A percentile compares a stretch with the other conserved stretches of the same genome.
These are phyloP conservation scores for Scutellaria baicalensis DNA, from an alignment of 257 asterid species.

Conservation along the genomic window DNA sequence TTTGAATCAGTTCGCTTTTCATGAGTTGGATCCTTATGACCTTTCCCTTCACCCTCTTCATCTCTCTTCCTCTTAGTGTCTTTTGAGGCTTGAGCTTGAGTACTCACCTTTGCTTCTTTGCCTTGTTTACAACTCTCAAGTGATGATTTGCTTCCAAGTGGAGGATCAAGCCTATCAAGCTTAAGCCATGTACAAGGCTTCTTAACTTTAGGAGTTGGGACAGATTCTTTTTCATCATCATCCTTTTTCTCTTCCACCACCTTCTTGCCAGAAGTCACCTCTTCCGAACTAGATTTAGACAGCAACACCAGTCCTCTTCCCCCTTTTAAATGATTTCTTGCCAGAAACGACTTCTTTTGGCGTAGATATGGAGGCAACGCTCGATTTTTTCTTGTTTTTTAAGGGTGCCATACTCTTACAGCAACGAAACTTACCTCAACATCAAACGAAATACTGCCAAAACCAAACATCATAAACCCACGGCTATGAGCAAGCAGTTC, in stretches of 20 bases:
- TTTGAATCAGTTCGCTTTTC: slow-evolving; percentile 4
- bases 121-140: slow-evolving; percentile 24
- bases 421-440: background rate
- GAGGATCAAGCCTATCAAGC: slow-evolving; percentile 35
- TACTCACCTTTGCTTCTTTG: slow-evolving; percentile 24
- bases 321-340: slow-evolving; percentile 20
- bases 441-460: slow-evolving; percentile 14
- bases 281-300: slow-evolving; percentile 21
- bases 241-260: slow-evolving; percentile 9
- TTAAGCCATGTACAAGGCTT: slow-evolving; percentile 49
- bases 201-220: slow-evolving; percentile 28
- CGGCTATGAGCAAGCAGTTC: background rate
- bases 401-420: slow-evolving; percentile 33
- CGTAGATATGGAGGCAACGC: background rate
- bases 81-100: slow-evolving; percentile 13
- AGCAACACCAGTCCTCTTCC: slow-evolving; percentile 11
- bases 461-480: no score
- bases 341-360: slow-evolving; percentile 10
- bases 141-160: slow-evolving; percentile 23
- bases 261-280: slow-evolving; percentile 19
- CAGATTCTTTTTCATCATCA: slow-evolving; percentile 24
- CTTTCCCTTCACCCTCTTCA: slow-evolving; percentile 21
- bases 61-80: slow-evolving; percentile 34
- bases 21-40: slow-evolving; percentile 9
- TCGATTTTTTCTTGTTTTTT: slow-evolving; percentile 22